Conservation (phyloP, 768 basidiomycete genomes). For the Hypholoma fasciculare region DNA sequence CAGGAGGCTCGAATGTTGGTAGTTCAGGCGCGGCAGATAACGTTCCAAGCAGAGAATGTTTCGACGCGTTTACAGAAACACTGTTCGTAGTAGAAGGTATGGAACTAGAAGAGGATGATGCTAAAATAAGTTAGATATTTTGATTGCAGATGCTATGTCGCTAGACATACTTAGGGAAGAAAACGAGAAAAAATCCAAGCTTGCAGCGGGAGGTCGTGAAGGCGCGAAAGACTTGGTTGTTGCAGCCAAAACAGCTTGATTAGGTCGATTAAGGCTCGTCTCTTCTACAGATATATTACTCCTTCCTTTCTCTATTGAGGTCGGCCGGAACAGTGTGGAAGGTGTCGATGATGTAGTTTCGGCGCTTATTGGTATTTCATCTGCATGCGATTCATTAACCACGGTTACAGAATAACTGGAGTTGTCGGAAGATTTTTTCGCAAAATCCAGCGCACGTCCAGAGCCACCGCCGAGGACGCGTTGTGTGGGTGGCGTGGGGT, state of each 20-base stretch:
- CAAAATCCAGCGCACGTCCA: slow-evolving; percentile 63
- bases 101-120: neutral
- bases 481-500: slow-evolving; percentile 40
- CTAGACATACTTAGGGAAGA: slow-evolving; percentile 50
- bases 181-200: slow-evolving; percentile 58
- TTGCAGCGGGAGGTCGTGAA: neutral
- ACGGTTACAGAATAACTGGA: slow-evolving; percentile 19
- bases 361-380: slow-evolving; percentile 9
- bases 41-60: slow-evolving; percentile 28
- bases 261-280: slow-evolving; percentile 14
- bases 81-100: neutral
- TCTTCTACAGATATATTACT: slow-evolving; percentile 58
- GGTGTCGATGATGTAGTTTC: slow-evolving; percentile 16
- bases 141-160: neutral
- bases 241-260: slow-evolving; percentile 8
- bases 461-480: slow-evolving; percentile 66
- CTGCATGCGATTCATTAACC: slow-evolving; percentile 18
- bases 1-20: slow-evolving; percentile 68
- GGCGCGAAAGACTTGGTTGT: slow-evolving; percentile 1
- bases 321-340: slow-evolving; percentile 56
- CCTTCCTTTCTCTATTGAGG: slow-evolving; percentile 58
- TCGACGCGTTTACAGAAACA: slow-evolving; percentile 6
- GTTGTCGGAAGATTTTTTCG: neutral
- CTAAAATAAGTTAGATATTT: neutral
- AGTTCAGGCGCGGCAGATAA: slow-evolving; percentile 70